Conservation (phyloP, 2,329 filamentous ascomycete species). For the Pseudogymnoascus sp. region DNA sequence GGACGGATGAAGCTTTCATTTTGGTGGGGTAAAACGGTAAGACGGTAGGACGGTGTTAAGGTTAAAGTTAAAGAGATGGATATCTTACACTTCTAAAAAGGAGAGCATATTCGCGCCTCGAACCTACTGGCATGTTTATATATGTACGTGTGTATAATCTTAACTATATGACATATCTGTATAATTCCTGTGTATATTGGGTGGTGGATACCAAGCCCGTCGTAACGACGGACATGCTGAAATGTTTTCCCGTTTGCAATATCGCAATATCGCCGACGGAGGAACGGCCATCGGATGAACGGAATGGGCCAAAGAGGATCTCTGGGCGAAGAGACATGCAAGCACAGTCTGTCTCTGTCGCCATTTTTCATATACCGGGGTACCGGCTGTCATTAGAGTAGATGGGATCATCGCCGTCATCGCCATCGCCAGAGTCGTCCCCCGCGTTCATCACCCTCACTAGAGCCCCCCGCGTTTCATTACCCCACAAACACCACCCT, state of each 20-base stretch:
- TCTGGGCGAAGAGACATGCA: not conserved
- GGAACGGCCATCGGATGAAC: not conserved
- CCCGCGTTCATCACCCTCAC: no score
- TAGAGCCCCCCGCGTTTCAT: not conserved
- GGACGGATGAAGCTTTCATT: conserved; percentile 1
- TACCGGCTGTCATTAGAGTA: not conserved
- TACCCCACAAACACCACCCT: conserved; percentile 11
- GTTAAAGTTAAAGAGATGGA: not conserved
- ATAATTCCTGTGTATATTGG: not conserved
- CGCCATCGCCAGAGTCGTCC: not conserved
- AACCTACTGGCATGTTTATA: not conserved
- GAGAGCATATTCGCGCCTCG: not conserved
- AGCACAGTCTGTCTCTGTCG: not conserved
- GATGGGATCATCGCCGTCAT: not conserved
- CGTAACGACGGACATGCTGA: conserved; percentile 2
- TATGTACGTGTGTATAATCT: not conserved
- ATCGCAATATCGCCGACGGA: not conserved
- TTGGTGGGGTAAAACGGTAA: not conserved
- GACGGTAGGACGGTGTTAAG: not conserved
- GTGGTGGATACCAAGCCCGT: not conserved
- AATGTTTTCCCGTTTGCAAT: conserved; percentile 7
- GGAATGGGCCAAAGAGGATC: not conserved
- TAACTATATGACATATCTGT: no score
- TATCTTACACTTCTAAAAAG: not conserved
- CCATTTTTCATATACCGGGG: not conserved